phyloP scores from a whole-genome alignment of 2,329 filamentous ascomycete species.

The Botrytis elliptica region DNA sequence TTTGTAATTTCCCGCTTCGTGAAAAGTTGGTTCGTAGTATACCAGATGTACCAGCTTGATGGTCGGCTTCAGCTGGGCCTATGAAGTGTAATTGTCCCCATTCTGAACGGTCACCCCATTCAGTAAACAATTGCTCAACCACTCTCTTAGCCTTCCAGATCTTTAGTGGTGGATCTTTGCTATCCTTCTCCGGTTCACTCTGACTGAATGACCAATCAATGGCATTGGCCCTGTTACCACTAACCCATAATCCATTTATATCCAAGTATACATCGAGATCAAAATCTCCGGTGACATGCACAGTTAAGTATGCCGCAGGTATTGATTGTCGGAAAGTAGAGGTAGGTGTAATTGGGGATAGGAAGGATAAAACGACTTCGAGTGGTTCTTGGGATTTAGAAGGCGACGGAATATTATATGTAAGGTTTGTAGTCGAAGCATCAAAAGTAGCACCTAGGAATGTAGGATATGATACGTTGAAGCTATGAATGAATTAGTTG shows the following conservation, averaged over 20 bases:
- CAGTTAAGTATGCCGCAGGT: slow-evolving; percentile 76
- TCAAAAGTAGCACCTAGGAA: slow-evolving; percentile 65
- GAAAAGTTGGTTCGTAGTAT: slow-evolving; percentile 68
- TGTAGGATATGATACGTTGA: slow-evolving; percentile 56
- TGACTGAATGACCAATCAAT: slow-evolving; percentile 68
- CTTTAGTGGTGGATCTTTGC: slow-evolving; percentile 50
- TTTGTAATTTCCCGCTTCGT: slow-evolving; percentile 61
- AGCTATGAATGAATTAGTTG: slow-evolving; percentile 42
- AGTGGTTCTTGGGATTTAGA: slow-evolving; percentile 42
- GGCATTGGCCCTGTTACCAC: slow-evolving; percentile 65
- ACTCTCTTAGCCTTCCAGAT: slow-evolving; percentile 63
- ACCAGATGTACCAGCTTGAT: slow-evolving; percentile 69
- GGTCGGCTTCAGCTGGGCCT: slow-evolving; percentile 63
- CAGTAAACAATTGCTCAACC: slow-evolving; percentile 69
- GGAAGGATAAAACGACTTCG: slow-evolving; percentile 59
- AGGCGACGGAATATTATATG: slow-evolving; percentile 56
- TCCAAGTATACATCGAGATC: slow-evolving; percentile 66
- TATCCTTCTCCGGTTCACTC: slow-evolving; percentile 42
- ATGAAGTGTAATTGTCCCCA: slow-evolving; percentile 82
- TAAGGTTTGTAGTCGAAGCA: slow-evolving; percentile 68
- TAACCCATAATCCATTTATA: slow-evolving; percentile 78
- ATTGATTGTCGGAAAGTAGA: slow-evolving; percentile 39
- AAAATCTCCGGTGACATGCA: slow-evolving; percentile 66
- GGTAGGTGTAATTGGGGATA: slow-evolving; percentile 40
- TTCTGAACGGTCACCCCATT: slow-evolving; percentile 72